Percentiles rank a stretch among this genome's conserved stretches.
phyloP scores from a whole-genome alignment of 2,329 filamentous ascomycete genomes.

The Magnaporthiopsis rhizophila region DNA sequence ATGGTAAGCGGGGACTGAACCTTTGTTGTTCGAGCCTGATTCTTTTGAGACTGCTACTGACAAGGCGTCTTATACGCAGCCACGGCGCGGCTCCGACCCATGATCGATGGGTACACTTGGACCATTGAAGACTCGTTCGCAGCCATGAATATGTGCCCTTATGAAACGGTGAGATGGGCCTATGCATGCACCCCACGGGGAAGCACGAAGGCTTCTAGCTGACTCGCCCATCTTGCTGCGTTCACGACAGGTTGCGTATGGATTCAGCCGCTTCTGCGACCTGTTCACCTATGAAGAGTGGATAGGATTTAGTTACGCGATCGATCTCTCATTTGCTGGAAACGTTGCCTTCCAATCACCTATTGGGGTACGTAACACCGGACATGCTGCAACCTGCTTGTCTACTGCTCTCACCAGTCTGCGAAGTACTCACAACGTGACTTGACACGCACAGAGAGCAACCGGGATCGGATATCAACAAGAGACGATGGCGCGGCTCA shows the following conservation, averaged over 20 bases:
- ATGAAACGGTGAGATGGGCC: constrained; percentile 50
- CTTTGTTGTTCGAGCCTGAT: neutral
- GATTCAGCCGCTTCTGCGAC: constrained; percentile 65
- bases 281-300: constrained; percentile 72
- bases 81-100: constrained; percentile 47
- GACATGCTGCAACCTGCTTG: too few species aligned
- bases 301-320: constrained; percentile 62
- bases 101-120: constrained; percentile 55
- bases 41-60: neutral
- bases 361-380: constrained; percentile 45
- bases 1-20: constrained; percentile 30
- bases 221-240: too few species aligned
- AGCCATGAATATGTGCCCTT: constrained; percentile 65
- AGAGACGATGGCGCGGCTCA: constrained; percentile 62
- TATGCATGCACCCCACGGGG: neutral
- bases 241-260: constrained; percentile 49
- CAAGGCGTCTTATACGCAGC: constrained; percentile 25
- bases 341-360: constrained; percentile 56
- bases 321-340: constrained; percentile 59
- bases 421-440: neutral
- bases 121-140: constrained; percentile 55
- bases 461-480: constrained; percentile 68
- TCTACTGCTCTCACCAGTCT: neutral
- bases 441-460: constrained; percentile 39
- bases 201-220: neutral